Percentiles rank a stretch among this genome's conserved stretches.
phyloP scores from a whole-genome alignment of 106 monocot genomes.

The Gastrodia elata region DNA sequence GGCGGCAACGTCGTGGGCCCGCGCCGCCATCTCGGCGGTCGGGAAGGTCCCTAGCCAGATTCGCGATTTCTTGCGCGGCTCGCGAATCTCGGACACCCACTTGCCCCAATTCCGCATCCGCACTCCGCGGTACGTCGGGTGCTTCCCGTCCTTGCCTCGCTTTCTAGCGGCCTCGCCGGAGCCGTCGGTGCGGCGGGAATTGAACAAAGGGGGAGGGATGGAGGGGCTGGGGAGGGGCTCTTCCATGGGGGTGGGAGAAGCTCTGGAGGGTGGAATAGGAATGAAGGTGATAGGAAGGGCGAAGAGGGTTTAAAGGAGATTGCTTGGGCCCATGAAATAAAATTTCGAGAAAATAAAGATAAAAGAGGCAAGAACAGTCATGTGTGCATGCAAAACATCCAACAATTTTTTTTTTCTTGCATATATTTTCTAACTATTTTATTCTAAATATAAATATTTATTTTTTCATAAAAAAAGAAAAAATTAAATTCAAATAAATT shows the following conservation, averaged over 20 bases:
- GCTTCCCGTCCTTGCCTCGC: slow-evolving; percentile 29
- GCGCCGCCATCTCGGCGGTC: slow-evolving; percentile 87
- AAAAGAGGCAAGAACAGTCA: no score
- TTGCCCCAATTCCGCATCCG: slow-evolving; percentile 91
- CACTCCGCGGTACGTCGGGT: slow-evolving; percentile 64
- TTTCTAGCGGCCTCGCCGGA: background rate
- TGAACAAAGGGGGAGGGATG: background rate
- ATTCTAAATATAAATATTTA: no score
- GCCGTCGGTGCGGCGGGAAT: background rate
- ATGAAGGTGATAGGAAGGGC: background rate
- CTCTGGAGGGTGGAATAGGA: background rate
- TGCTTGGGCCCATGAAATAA: background rate
- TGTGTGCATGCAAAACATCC: no score
- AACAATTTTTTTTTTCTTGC: no score
- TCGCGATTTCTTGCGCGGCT: slow-evolving; percentile 79
- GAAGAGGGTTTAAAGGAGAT: background rate
- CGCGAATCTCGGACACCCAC: slow-evolving; percentile 93
- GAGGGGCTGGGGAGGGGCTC: slow-evolving; percentile 9
- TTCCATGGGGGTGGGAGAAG: background rate
- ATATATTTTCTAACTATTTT: no score
- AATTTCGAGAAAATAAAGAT: background rate
- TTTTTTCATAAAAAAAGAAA: no score
- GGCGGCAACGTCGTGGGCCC: slow-evolving; percentile 89
- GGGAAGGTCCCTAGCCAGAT: slow-evolving; percentile 91
- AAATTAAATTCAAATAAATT: no score